Evolutionary conservation across 2,329 filamentous ascomycete genomes (phyloP).

Genomic region (Colletotrichum sublineola): DNA sequence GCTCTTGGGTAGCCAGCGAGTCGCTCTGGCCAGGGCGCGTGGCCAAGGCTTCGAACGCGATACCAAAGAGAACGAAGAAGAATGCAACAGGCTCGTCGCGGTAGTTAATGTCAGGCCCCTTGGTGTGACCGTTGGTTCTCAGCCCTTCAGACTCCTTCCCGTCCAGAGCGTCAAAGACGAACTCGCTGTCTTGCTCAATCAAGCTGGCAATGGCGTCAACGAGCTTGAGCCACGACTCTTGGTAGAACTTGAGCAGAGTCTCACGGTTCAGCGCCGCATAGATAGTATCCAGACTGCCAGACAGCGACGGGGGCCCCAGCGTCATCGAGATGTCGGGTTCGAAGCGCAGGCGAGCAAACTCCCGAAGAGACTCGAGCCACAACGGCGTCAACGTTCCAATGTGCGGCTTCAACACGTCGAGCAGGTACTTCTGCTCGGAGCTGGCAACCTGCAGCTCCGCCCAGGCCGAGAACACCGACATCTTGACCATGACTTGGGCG

Average conservation of each 20-base stretch:
- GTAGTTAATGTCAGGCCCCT: conserved; percentile 90
- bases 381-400: conserved; percentile 90
- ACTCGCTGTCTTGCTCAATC: conserved; percentile 97
- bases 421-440: conserved; percentile 88
- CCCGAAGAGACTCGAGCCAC: conserved; percentile 92
- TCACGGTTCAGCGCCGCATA: conserved; percentile 96
- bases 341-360: conserved; percentile 93
- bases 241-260: conserved; percentile 94
- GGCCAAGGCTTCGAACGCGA: conserved; percentile 95
- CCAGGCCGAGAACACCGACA: conserved; percentile 97
- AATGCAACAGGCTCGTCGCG: conserved; percentile 97
- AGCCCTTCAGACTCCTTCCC: conserved; percentile 75
- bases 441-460: conserved; percentile 97
- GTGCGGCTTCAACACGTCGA: conserved; percentile 89
- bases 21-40: conserved; percentile 78
- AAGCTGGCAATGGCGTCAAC: conserved; percentile 97
- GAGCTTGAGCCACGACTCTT: conserved; percentile 95
- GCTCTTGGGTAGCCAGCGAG: conserved; percentile 78
- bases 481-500: conserved; percentile 98
- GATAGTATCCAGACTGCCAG: conserved; percentile 90
- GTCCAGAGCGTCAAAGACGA: conserved; percentile 96
- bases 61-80: conserved; percentile 97
- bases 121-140: conserved; percentile 65
- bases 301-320: conserved; percentile 82
- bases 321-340: conserved; percentile 98